Percentiles rank a stretch among this genome's conserved stretches.
Evolutionary conservation across 768 basidiomycete genomes (phyloP).

Genomic region (Podaxis sp.): DNA sequence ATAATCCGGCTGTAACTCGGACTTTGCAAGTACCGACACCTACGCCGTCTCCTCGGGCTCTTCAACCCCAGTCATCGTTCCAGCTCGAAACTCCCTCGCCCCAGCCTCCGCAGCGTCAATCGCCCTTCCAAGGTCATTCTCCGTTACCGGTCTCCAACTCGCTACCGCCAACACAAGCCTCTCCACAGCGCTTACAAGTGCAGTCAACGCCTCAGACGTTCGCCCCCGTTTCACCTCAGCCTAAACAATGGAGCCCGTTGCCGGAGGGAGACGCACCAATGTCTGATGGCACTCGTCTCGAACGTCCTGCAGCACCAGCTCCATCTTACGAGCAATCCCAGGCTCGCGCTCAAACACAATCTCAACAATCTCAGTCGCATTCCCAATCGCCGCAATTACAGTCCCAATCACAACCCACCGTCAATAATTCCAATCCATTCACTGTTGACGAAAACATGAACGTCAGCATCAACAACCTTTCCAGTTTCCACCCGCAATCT

Average conservation of each 20-base stretch:
- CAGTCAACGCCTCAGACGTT: neutral
- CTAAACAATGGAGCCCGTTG: neutral
- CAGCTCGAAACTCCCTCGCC: constrained; percentile 6
- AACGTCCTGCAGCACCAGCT: neutral
- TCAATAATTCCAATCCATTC: neutral
- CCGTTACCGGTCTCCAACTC: neutral
- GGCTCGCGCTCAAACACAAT: neutral
- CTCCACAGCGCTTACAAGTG: neutral
- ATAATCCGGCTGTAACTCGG: neutral
- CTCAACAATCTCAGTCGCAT: neutral
- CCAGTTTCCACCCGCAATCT: neutral
- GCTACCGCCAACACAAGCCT: neutral
- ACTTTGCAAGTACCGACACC: neutral
- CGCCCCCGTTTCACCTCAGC: neutral
- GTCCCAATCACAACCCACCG: neutral
- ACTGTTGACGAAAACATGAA: neutral
- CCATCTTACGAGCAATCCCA: neutral
- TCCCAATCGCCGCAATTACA: neutral
- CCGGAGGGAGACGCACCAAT: neutral
- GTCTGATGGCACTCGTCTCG: neutral
- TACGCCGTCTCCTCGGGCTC: neutral
- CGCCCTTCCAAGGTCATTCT: neutral
- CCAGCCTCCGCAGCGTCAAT: neutral
- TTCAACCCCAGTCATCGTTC: neutral
- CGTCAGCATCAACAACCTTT: neutral